Evolutionary conservation across 2,329 filamentous ascomycete species (phyloP).

Genomic region (Trichoderma endophyticum): DNA sequence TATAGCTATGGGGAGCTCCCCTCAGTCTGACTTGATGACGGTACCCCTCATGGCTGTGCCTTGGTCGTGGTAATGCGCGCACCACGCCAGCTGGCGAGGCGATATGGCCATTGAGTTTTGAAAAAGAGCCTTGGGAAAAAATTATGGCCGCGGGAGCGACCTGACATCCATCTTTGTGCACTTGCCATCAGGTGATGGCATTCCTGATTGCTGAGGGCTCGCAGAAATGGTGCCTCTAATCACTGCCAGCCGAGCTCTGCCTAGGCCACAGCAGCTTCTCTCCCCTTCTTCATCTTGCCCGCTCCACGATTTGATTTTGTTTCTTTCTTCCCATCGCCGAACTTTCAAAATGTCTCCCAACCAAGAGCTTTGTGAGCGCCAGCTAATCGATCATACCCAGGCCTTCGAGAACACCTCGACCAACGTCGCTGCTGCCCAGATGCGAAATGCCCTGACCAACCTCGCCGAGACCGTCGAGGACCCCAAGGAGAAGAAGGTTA

Average conservation of each 20-base stretch:
- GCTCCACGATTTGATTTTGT: not conserved
- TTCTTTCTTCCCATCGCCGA: not conserved
- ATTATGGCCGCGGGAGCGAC: not conserved
- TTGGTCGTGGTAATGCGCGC: not conserved
- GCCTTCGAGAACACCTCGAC: conserved; percentile 99
- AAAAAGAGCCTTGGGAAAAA: not conserved
- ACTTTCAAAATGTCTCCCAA: conserved; percentile 4
- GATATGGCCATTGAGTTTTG: not conserved
- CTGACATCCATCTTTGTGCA: not conserved
- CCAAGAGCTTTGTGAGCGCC: not conserved
- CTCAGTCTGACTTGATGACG: not conserved
- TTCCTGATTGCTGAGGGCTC: not conserved
- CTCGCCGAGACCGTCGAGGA: conserved; percentile 88
- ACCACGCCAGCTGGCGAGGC: not conserved
- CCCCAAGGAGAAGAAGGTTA: conserved; percentile 76
- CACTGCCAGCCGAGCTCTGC: not conserved
- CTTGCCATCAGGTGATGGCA: not conserved
- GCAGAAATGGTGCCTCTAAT: not conserved
- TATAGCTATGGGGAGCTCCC: not conserved
- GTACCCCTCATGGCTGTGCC: conserved; percentile 9
- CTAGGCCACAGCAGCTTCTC: not conserved
- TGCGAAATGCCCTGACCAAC: conserved; percentile 95
- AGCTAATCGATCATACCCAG: conserved; percentile 47
- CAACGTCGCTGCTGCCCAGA: conserved; percentile 95
- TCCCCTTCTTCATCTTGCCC: not conserved